A percentile compares a stretch with the other conserved stretches of the same genome.
Conservation (phyloP, 306 rosid species). For the Vigna angularis region DNA sequence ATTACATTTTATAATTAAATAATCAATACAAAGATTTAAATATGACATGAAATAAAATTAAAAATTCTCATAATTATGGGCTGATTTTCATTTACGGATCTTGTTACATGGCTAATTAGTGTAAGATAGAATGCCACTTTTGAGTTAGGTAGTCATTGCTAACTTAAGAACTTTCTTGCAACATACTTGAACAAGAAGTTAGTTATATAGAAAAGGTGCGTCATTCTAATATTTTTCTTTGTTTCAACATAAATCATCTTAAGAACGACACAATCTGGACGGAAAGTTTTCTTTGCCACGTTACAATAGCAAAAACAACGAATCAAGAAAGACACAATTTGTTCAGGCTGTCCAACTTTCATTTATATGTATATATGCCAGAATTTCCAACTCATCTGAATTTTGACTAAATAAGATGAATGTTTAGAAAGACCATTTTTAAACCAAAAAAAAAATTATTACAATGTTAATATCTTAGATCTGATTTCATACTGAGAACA, state of each 20-base stretch:
- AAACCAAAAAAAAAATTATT: not conserved
- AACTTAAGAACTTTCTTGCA: slow-evolving; percentile 45
- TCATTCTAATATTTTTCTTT: slow-evolving; percentile 37
- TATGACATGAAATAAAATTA: not conserved
- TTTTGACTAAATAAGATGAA: not conserved
- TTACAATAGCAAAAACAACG: not conserved
- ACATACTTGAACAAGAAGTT: slow-evolving; percentile 4
- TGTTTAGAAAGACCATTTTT: not conserved
- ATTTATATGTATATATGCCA: not conserved
- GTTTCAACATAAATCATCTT: slow-evolving; percentile 37
- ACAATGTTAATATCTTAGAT: not conserved
- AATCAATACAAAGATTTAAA: not conserved
- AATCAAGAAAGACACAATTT: not conserved
- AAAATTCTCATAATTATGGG: not conserved
- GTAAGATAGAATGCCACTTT: slow-evolving; percentile 26
- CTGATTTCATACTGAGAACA: not conserved
- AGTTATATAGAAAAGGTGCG: slow-evolving; percentile 30
- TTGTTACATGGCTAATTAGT: slow-evolving; percentile 10
- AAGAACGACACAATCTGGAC: slow-evolving; percentile 22
- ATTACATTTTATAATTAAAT: too few species aligned
- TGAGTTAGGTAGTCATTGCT: slow-evolving; percentile 48
- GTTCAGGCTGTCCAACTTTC: not conserved
- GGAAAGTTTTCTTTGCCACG: not conserved
- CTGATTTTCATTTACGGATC: not conserved
- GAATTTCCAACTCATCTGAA: not conserved